Evolutionary conservation across 352 stramenopile species (phyloP).

Genomic region (Phytophthora brassicae): DNA sequence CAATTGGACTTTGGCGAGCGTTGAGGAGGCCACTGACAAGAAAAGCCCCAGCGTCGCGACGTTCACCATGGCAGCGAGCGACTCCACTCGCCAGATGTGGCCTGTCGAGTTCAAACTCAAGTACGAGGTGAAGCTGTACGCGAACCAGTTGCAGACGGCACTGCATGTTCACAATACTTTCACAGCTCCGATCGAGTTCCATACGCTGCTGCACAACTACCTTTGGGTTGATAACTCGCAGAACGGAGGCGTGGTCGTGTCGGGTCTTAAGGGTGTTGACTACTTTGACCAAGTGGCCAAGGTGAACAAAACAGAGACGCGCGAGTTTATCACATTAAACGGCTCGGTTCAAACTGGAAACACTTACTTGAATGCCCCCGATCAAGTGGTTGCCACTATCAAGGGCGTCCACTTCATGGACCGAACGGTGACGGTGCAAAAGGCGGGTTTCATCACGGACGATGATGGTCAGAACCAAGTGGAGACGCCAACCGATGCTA

Average conservation of each 20-base stretch:
- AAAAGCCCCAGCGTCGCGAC: slow-evolving; percentile 29
- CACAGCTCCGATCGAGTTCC: slow-evolving; percentile 83
- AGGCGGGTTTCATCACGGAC: slow-evolving; percentile 48
- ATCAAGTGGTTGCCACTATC: slow-evolving; percentile 57
- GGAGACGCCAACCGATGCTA: slow-evolving; percentile 58
- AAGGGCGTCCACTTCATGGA: slow-evolving; percentile 41
- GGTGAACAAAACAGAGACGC: slow-evolving; percentile 58
- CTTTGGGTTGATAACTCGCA: slow-evolving; percentile 83
- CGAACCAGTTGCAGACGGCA: slow-evolving; percentile 62
- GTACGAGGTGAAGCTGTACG: slow-evolving; percentile 74
- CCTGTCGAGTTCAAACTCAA: slow-evolving; percentile 56
- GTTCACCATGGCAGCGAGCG: slow-evolving; percentile 39
- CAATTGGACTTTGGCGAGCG: slow-evolving; percentile 33
- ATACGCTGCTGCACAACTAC: slow-evolving; percentile 95
- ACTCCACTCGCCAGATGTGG: slow-evolving; percentile 42
- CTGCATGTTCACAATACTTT: slow-evolving; percentile 89
- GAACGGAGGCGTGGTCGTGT: slow-evolving; percentile 53
- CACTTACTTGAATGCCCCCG: slow-evolving; percentile 76
- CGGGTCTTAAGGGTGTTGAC: slow-evolving; percentile 81
- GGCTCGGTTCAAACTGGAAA: slow-evolving; percentile 71
- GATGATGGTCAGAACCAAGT: slow-evolving; percentile 17
- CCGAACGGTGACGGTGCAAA: slow-evolving; percentile 66
- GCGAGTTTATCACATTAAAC: slow-evolving; percentile 46
- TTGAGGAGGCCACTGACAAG: slow-evolving; percentile 14
- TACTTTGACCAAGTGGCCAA: slow-evolving; percentile 89